Evolutionary conservation across 2,329 filamentous ascomycete genomes (phyloP).

Genomic region (Colletotrichum sp.): DNA sequence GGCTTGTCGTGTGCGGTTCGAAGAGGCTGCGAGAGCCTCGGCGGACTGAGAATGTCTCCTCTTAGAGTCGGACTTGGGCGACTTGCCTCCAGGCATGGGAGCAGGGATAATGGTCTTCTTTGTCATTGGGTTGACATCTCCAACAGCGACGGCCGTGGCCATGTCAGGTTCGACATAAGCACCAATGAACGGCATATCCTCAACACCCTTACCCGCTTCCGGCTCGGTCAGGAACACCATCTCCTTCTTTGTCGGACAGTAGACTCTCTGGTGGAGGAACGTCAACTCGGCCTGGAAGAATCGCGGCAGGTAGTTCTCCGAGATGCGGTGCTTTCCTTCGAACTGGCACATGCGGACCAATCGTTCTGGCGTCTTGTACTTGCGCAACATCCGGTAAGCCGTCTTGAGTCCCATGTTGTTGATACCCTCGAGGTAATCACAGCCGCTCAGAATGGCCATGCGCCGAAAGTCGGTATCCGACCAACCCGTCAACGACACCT

Average conservation of each 20-base stretch:
- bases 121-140: slow-evolving; percentile 89
- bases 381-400: slow-evolving; percentile 87
- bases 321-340: slow-evolving; percentile 83
- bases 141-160: slow-evolving; percentile 76
- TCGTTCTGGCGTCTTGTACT: slow-evolving; percentile 86
- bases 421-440: slow-evolving; percentile 91
- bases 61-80: slow-evolving; percentile 49
- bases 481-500: slow-evolving; percentile 91
- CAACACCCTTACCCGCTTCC: slow-evolving; percentile 65
- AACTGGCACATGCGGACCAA: slow-evolving; percentile 85
- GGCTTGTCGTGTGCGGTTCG: slow-evolving; percentile 28
- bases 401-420: slow-evolving; percentile 90
- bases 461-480: slow-evolving; percentile 87
- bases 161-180: slow-evolving; percentile 70
- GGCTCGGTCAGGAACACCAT: slow-evolving; percentile 79
- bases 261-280: slow-evolving; percentile 94
- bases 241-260: slow-evolving; percentile 74
- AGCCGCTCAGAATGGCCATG: slow-evolving; percentile 97
- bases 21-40: slow-evolving; percentile 21
- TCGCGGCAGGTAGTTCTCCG: slow-evolving; percentile 77
- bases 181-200: slow-evolving; percentile 84
- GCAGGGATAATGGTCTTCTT: slow-evolving; percentile 67
- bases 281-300: slow-evolving; percentile 91
- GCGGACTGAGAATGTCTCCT: slow-evolving; percentile 42
- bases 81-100: slow-evolving; percentile 46